Base-by-base conservation (phyloP, 73 alveolate genomes). In the Paramecium tetraurelia region DNA sequence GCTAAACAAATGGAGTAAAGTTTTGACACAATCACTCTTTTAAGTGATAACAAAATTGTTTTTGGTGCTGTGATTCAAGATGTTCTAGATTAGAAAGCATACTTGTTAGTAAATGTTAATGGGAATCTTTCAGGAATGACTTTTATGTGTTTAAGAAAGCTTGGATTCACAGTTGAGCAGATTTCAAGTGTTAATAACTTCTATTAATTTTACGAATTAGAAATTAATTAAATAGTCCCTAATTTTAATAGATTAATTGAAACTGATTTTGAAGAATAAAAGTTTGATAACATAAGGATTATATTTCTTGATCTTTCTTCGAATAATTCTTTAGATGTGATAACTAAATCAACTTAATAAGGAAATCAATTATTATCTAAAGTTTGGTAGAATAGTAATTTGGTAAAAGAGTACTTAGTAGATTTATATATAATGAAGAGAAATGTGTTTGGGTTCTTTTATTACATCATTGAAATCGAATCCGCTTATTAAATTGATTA, bases 381-480 rank as follows among this genome's bases (percentile, higher is more conserved):
- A 41, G 24, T 80, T 24, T 80, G 70, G 84, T 22, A 46, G 9
- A 72, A 48, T 24, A 22, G n/a, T 44, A 11, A 41, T 20, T 43
- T 40, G 3, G 43, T 80, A 2, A 80, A 22, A 21, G 76, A 40
- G 4, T 48, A 44, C 46, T 10, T 20, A 20, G 70, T 43, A 12
- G 24, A 22, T 48, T 12, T 80, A 40, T 31, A n/a, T 24, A 22
- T 80, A 10, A 80, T 44, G 46, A 80, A 46, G 14, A 41, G 72
- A 27, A 41, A 80, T 10, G 50, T 80, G n/a, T 80, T 43, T 80
- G 90, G 90, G 22, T 80, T 80, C 38, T 44, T 8, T 14, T 80
- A 80, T 48, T 80, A 80, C 14, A 48, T 80, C 8, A 41, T 80
- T 5, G 90, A 80, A 80, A 41, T 80, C 5, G 87, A 75, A 75